Conservation (phyloP, 2,329 filamentous ascomycete species). For the Aphanocladium album region DNA sequence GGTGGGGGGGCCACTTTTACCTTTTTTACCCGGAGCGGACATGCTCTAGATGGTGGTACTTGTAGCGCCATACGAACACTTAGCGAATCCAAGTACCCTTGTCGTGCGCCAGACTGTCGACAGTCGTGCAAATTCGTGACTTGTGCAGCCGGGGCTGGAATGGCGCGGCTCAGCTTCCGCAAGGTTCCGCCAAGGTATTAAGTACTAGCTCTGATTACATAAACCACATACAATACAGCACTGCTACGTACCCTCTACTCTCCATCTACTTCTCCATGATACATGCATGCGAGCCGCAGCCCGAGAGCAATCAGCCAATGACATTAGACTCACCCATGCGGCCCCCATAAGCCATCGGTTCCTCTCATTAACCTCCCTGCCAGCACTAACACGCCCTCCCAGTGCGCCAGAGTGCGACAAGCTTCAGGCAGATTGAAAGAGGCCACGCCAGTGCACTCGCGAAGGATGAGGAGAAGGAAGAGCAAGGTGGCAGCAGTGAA, state of each 20-base stretch:
- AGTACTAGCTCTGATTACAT: not conserved
- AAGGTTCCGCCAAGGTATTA: not conserved
- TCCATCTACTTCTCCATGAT: not conserved
- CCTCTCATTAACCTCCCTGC: not conserved
- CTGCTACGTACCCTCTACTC: not conserved
- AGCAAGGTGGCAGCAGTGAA: no score
- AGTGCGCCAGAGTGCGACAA: no score
- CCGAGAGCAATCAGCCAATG: constrained; percentile 8
- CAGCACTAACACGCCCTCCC: not conserved
- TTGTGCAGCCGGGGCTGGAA: constrained; percentile 1
- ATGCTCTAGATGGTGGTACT: not conserved
- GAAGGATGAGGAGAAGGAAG: no score
- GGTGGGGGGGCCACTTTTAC: not conserved
- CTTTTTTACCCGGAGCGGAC: constrained; percentile 1
- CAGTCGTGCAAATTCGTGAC: constrained; percentile 4
- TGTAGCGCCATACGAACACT: not conserved
- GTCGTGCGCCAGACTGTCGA: not conserved
- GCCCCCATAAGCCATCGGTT: not conserved
- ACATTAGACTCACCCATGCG: not conserved
- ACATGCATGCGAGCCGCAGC: constrained; percentile 3
- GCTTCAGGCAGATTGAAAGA: no score
- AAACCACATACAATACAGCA: no score
- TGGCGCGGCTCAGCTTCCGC: not conserved
- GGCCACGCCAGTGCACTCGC: no score
- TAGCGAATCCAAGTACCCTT: not conserved